Evolutionary conservation across 768 basidiomycete genomes (phyloP), one percentile per base, ranked within the genome.

Genomic region (Kwoniella newhampshirensis): DNA sequence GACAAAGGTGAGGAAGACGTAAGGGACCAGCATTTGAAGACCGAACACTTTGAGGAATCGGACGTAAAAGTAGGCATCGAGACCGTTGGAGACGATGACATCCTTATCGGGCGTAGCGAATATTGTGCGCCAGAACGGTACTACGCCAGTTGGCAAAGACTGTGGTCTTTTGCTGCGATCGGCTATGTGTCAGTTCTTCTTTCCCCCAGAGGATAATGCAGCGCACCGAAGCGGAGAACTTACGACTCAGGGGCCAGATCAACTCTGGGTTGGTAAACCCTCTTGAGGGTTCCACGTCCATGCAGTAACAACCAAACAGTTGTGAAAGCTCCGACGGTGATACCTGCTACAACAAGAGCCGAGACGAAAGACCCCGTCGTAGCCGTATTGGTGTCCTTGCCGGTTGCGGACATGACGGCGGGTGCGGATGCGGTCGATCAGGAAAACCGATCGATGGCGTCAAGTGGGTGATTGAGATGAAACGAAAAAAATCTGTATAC

Each of bases 61-160:
- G 9, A 76, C 45, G 52, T 73, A 77, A 53, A 75, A 65, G 62
- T 78, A 78, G 17, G 77, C 75, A 52, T 78, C 77, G 35, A 64
- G 64, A 42, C 77, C 77, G 46, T 77, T 76, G 40, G 66, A 64
- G 9, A 62, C 41, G 51, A 75, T 72, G 50, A 77, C 59, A 15
- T 68, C 45, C 20, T 48, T 51, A 46, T 74, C 69, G 7, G 64
- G 69, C 8, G 58, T 54, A 2, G 35, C 51, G 25, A 73, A 59
- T 26, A 77, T 58, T 23, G 60, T 52, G 54, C 64, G 71, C 74
- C 73, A 73, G 51, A 64, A 73, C 32, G 63, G 36, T 17, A 73
- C 20, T 18, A 70, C 28, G 2, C 64, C 64, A 8, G 43, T 45
- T 2, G 73, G 70, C 1, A 76, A 54, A n/a, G 52, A 36, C 5